Evolutionary conservation across 2,329 filamentous ascomycete genomes (phyloP), one percentile per base, ranked within the genome.

Genomic region (Exophiala mesophila): DNA sequence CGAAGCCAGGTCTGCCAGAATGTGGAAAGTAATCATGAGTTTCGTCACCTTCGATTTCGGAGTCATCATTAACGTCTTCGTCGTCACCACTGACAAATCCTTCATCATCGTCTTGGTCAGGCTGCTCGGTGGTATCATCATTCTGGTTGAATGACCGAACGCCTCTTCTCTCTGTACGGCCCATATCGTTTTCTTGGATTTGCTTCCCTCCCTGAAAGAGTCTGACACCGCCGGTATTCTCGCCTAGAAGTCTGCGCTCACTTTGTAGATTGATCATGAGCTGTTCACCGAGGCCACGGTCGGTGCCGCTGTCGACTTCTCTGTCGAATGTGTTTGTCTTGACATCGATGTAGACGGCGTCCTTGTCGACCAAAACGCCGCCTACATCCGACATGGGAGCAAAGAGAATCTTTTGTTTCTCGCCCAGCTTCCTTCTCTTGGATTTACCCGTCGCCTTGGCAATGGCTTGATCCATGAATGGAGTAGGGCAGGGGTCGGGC

Each of bases 381-480:
- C 89, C 94, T 23, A 95, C 88, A 65, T 98, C 92, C 18, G 89
- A 95, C 90, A 98, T 97, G 23, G 92, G 94, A 2, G 92, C 94
- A 64, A 96, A 94, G 4, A 98, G 70, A 56, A 94, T 80, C 68
- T 96, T 96, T 61, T 98, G 90, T 67, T 97, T 98, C 61, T 98
- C 92, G 21, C 94, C 92, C 10, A 98, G 69, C 43, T 89, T 77
- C 58, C 83, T 80, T 51, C 88, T 74, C 29, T 82, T 83, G 23
- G 82, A 82, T 64, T 94, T 95, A 3, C 90, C 90, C 0, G 82
- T 82, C 2, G 80, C 78, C 61, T 94, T 95, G 28, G 87, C 86
- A 29, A 89, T 69, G 5, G 86, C 87, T 63, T 92, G 86, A 57
- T 95, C 85, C 73, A 94, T 88, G 41, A 80, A 83, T 1, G 92